Evolutionary conservation across 768 basidiomycete genomes (phyloP), one percentile per base, ranked within the genome.

Genomic region (Lactarius quietus): DNA sequence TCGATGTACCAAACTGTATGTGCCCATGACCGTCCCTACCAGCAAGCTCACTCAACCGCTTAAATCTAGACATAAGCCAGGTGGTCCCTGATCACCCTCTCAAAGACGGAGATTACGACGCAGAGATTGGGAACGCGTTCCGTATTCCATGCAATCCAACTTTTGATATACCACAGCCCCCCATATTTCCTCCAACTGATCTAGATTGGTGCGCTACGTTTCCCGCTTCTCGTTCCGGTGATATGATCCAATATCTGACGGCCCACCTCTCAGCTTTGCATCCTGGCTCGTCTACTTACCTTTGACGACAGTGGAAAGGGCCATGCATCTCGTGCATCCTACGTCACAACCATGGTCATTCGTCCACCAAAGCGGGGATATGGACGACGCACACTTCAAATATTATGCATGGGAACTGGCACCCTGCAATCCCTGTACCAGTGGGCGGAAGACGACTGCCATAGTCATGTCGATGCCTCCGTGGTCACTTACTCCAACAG

Each of bases 381-480:
- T 59, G 57, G 68, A 69, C 10, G 62, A 57, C 6, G 10, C 33
- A 23, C 41, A 64, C 54, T 58, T 69, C 10, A 63, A 45, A 20
- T 58, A 36, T 29, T 68, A 58, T 38, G 60, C 66, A 18, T 69
- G 68, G 68, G 61, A 61, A 51, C 41, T 53, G 48, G 55, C 60
- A 28, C 26, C 56, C 41, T 29, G 7, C 33, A 18, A 58, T 18
- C 36, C 39, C 23, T 58, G 43, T 39, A 53, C 51, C 45, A 41
- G 65, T 20, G 56, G 54, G 31, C 58, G 51, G 15, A 53, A 69
- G 51, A 53, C 64, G 12, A 51, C 66, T 26, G 43, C 51, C 8
- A 45, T 69, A 59, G 62, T 69, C 28, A 58, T 68, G 58, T 62
- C 61, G 23, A 61, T 68, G 61, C 69, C 69, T 31, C 69, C 67